These are phyloP conservation scores for Saccharomyces hybrid DNA, from an alignment of 1,139 yeast genomes.

Conservation along the genomic window DNA sequence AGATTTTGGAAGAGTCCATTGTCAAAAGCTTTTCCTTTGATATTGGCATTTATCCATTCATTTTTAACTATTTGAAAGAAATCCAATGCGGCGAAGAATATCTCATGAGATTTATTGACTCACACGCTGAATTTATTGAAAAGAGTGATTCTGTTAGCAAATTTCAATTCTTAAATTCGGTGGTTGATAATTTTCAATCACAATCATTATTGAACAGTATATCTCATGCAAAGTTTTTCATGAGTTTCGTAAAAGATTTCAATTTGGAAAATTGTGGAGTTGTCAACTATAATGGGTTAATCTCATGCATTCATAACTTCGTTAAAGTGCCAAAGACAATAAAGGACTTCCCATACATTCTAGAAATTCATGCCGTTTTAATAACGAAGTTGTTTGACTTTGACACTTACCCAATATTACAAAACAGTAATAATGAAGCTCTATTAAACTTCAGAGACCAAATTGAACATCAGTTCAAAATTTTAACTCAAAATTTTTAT, in stretches of 20 bases:
- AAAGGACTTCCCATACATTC: constrained; percentile 19
- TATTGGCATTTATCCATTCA: constrained; percentile 28
- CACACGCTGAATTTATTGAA: constrained; percentile 27
- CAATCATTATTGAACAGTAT: constrained; percentile 19
- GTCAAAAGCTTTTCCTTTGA: constrained; percentile 31
- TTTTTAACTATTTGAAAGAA: constrained; percentile 30
- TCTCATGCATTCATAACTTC: constrained; percentile 20
- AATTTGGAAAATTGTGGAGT: constrained; percentile 13
- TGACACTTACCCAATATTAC: constrained; percentile 41
- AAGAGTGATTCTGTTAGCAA: constrained; percentile 4
- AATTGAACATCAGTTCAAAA: constrained; percentile 22
- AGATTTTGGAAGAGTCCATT: constrained; percentile 35
- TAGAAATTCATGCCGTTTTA: constrained; percentile 36
- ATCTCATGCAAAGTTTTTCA: constrained; percentile 29
- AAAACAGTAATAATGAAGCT: constrained; percentile 36
- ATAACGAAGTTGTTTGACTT: constrained; percentile 47
- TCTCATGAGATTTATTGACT: constrained; percentile 29
- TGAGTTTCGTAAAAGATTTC: constrained; percentile 20
- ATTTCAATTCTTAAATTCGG: constrained; percentile 29
- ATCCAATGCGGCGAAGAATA: constrained; percentile 29
- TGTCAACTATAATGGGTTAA: constrained; percentile 24
- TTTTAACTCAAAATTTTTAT: constrained; percentile 20
- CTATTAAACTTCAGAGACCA: constrained; percentile 30
- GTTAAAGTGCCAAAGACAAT: constrained; percentile 27
- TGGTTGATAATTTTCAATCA: constrained; percentile 20